Conservation (phyloP, 2,329 filamentous ascomycete genomes). For the Corynespora cassiicola region DNA sequence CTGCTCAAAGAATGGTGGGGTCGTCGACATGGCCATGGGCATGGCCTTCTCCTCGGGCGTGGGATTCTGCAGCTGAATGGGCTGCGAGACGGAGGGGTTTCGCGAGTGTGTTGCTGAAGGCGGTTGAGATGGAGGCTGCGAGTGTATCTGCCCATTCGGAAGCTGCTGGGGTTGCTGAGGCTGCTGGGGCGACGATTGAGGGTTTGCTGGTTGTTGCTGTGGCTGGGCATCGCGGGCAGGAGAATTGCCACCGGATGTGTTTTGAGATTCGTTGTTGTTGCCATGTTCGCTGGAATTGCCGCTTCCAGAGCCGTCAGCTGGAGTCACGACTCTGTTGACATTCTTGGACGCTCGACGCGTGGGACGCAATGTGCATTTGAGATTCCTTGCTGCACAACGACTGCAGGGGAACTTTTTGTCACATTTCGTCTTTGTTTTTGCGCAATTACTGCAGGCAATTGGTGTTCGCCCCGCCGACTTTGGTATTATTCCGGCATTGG, state of each 20-base stretch:
- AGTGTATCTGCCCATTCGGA: slow-evolving; percentile 18
- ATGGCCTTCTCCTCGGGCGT: slow-evolving; percentile 41
- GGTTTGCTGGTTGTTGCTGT: slow-evolving; percentile 26
- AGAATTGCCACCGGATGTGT: slow-evolving; percentile 41
- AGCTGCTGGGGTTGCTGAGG: slow-evolving; percentile 15
- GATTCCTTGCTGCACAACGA: slow-evolving; percentile 57
- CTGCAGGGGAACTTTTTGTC: slow-evolving; percentile 63
- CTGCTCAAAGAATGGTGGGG: slow-evolving; percentile 51
- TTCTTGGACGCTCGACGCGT: slow-evolving; percentile 56
- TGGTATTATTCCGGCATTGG: slow-evolving; percentile 57
- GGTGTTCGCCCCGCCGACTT: slow-evolving; percentile 60
- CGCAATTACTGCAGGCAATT: slow-evolving; percentile 61
- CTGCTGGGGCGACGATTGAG: slow-evolving; percentile 28
- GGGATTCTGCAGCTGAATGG: slow-evolving; percentile 35
- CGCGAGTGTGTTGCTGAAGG: slow-evolving; percentile 37
- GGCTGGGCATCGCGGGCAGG: slow-evolving; percentile 34
- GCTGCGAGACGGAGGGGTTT: slow-evolving; percentile 39
- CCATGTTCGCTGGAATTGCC: slow-evolving; percentile 43
- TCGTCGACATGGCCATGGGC: slow-evolving; percentile 32
- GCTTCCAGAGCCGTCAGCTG: slow-evolving; percentile 30
- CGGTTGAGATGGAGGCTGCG: slow-evolving; percentile 40
- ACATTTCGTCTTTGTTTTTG: slow-evolving; percentile 62
- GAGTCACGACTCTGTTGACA: slow-evolving; percentile 33
- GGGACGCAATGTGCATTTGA: slow-evolving; percentile 55
- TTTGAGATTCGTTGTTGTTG: slow-evolving; percentile 36